phyloP scores from a whole-genome alignment of 2,329 filamentous ascomycete genomes.

The Emmonsiellopsis sp. region DNA sequence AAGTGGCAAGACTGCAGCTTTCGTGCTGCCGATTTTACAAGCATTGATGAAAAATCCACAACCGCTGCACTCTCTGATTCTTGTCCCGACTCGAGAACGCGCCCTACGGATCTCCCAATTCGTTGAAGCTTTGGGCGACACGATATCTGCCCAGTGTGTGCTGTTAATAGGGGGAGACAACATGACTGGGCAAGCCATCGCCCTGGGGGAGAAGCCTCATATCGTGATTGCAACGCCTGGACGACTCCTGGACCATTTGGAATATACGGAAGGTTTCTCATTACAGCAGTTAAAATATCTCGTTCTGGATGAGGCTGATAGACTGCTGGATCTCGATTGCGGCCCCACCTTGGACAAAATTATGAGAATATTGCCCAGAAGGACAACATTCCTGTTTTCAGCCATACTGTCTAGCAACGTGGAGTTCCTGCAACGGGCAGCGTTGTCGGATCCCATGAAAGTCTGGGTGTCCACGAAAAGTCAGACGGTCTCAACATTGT shows the following conservation, averaged over 20 bases:
- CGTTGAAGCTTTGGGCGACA: slow-evolving; percentile 76
- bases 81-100: slow-evolving; percentile 87
- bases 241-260: slow-evolving; percentile 78
- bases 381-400: slow-evolving; percentile 78
- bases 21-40: slow-evolving; percentile 86
- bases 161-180: slow-evolving; percentile 90
- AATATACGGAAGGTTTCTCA: slow-evolving; percentile 94
- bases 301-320: slow-evolving; percentile 91
- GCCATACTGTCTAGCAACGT: slow-evolving; percentile 92
- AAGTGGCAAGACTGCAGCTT: slow-evolving; percentile 91
- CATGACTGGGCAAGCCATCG: slow-evolving; percentile 85
- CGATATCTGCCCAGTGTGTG: slow-evolving; percentile 78
- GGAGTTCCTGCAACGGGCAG: slow-evolving; percentile 82
- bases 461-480: slow-evolving; percentile 80
- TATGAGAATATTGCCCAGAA: slow-evolving; percentile 73
- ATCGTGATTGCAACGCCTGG: slow-evolving; percentile 88
- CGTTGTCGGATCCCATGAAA: slow-evolving; percentile 60
- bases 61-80: slow-evolving; percentile 73
- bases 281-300: slow-evolving; percentile 72
- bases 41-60: slow-evolving; percentile 80
- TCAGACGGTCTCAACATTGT: slow-evolving; percentile 80
- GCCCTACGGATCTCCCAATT: slow-evolving; percentile 83
- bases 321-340: slow-evolving; percentile 87
- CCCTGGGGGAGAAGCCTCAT: slow-evolving; percentile 91
- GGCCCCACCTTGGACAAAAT: slow-evolving; percentile 88